Conservation (phyloP, 2,329 filamentous ascomycete genomes). For the Xylariaceae sp. region DNA sequence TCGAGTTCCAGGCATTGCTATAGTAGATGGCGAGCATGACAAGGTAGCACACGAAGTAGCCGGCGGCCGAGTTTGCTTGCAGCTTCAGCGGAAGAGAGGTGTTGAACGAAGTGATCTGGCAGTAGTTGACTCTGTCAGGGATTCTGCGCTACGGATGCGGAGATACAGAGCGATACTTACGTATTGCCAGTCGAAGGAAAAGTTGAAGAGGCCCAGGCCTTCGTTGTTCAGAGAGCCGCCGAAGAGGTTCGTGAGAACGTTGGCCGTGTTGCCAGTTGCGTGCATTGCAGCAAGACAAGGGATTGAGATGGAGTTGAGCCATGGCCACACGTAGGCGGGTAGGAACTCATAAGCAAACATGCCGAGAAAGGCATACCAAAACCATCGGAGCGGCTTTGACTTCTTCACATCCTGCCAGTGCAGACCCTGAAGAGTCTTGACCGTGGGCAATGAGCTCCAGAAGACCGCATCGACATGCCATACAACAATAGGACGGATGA, state of each 20-base stretch:
- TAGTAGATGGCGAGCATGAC: constrained; percentile 49
- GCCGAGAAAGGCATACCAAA: constrained; percentile 45
- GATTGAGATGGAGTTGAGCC: constrained; percentile 51
- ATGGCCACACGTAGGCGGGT: constrained; percentile 51
- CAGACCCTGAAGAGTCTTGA: constrained; percentile 50
- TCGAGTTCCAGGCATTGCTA: constrained; percentile 41
- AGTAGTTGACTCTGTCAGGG: background rate
- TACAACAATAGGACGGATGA: constrained; percentile 50
- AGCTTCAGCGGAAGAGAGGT: constrained; percentile 49
- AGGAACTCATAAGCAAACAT: constrained; percentile 51
- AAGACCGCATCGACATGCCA: constrained; percentile 55
- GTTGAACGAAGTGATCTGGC: constrained; percentile 48
- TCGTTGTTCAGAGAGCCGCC: constrained; percentile 49
- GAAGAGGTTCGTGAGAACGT: constrained; percentile 43
- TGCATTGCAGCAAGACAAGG: constrained; percentile 50
- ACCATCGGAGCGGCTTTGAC: constrained; percentile 46
- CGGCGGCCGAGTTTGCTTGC: constrained; percentile 42
- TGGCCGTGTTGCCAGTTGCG: constrained; percentile 40
- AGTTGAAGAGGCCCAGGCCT: constrained; percentile 43
- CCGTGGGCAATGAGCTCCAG: constrained; percentile 48
- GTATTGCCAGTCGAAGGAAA: constrained; percentile 54
- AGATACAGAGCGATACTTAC: too few species aligned
- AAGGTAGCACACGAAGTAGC: constrained; percentile 43
- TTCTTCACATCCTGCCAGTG: constrained; percentile 48
- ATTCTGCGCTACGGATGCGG: too few species aligned